Percentiles rank a stretch among this genome's conserved stretches.
Evolutionary conservation across 768 basidiomycete species (phyloP).

Genomic region (Asterophora lycoperdoides): DNA sequence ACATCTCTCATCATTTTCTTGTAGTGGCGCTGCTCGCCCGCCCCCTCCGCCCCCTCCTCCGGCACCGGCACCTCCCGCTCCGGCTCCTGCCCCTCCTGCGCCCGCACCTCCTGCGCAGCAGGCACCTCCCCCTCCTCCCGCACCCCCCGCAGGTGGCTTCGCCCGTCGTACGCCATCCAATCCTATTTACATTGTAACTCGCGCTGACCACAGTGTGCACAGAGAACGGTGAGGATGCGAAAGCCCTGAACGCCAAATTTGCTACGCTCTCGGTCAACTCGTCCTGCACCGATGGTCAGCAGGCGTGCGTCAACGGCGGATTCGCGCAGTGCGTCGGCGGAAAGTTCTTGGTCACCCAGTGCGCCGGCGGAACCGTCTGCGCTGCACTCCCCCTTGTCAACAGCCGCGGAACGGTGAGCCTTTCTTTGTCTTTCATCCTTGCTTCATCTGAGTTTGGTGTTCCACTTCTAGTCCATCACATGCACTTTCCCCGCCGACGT

Average conservation of each 20-base stretch:
- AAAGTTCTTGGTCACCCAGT: slow-evolving; percentile 27
- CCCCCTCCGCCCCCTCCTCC: no score
- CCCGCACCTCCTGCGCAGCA: neutral
- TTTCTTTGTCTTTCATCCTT: no score
- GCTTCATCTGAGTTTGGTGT: no score
- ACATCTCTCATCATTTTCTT: neutral
- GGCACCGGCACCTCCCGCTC: no score
- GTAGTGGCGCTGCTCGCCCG: slow-evolving; percentile 1
- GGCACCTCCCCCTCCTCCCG: neutral
- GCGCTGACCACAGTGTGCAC: no score
- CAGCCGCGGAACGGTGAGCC: slow-evolving; percentile 29
- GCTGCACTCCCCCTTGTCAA: slow-evolving; percentile 43
- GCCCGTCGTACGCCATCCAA: no score
- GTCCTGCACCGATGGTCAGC: slow-evolving; percentile 36
- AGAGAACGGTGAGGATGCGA: slow-evolving; percentile 35
- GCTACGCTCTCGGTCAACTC: slow-evolving; percentile 31
- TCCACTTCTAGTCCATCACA: no score
- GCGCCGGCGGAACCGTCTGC: slow-evolving; percentile 29
- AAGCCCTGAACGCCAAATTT: slow-evolving; percentile 38
- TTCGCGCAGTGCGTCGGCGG: slow-evolving; percentile 52
- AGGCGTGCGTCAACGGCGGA: slow-evolving; percentile 38
- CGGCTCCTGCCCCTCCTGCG: neutral
- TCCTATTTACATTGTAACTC: no score
- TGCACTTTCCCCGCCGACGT: no score
- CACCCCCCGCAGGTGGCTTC: neutral